Conservation (phyloP, 176 grass and related monocot species). For the Cocos nucifera region DNA sequence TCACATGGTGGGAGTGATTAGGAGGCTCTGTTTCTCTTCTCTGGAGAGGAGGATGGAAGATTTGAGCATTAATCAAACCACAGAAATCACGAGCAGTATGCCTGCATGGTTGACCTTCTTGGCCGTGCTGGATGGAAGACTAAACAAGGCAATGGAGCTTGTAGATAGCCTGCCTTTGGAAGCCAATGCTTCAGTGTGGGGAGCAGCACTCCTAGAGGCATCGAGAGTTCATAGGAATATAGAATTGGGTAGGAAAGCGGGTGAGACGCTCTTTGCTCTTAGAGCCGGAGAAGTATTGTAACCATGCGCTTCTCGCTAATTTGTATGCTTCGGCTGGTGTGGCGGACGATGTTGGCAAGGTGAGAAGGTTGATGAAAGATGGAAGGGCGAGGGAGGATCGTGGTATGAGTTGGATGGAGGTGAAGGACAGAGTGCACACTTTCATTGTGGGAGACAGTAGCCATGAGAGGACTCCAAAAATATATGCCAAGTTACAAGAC, state of each 20-base stretch:
- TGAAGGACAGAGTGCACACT: constrained; percentile 72
- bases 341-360: constrained; percentile 55
- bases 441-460: constrained; percentile 71
- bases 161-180: constrained; percentile 68
- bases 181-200: constrained; percentile 60
- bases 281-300: constrained; percentile 81
- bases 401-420: constrained; percentile 92
- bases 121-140: constrained; percentile 50
- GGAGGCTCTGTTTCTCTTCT: constrained; percentile 42
- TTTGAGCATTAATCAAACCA: constrained; percentile 50
- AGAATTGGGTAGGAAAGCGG: constrained; percentile 49
- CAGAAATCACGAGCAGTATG: constrained; percentile 74
- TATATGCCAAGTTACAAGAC: constrained; percentile 5
- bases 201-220: constrained; percentile 64
- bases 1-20: constrained; percentile 7
- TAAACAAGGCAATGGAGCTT: constrained; percentile 70
- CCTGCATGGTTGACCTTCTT: constrained; percentile 84
- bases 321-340: constrained; percentile 67
- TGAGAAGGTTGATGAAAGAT: constrained; percentile 64
- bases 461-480: constrained; percentile 47
- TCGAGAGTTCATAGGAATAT: constrained; percentile 55
- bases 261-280: constrained; percentile 59
- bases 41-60: constrained; percentile 49
- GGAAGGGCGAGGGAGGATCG: constrained; percentile 42
- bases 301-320: constrained; percentile 71